Evolutionary conservation across 805 yeast genomes (phyloP).

Genomic region (Candida takata): DNA sequence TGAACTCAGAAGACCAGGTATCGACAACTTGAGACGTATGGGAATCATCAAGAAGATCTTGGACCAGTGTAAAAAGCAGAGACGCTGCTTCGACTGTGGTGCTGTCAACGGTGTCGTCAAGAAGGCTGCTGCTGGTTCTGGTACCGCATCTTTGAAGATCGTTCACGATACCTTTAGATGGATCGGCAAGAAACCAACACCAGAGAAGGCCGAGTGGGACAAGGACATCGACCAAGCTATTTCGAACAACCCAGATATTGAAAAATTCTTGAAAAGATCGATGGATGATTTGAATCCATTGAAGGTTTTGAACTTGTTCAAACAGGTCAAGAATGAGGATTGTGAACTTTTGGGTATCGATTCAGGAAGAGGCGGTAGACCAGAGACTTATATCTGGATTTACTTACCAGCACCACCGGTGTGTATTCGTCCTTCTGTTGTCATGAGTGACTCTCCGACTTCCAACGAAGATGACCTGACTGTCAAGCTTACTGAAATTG

Average conservation of each 20-base stretch:
- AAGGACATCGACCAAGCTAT: constrained; percentile 74
- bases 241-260: constrained; percentile 77
- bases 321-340: constrained; percentile 77
- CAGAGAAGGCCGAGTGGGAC: constrained; percentile 84
- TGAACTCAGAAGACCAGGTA: constrained; percentile 82
- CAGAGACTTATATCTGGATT: constrained; percentile 95
- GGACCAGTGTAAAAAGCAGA: constrained; percentile 93
- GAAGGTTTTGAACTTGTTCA: constrained; percentile 79
- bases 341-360: constrained; percentile 92
- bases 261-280: constrained; percentile 77
- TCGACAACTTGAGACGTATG: constrained; percentile 91
- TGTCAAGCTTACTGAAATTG: constrained; percentile 91
- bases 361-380: constrained; percentile 81
- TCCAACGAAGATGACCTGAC: constrained; percentile 97
- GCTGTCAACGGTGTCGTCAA: constrained; percentile 94
- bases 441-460: constrained; percentile 82
- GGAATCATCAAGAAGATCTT: constrained; percentile 70
- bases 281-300: constrained; percentile 93
- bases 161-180: constrained; percentile 95
- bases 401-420: constrained; percentile 98
- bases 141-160: constrained; percentile 89
- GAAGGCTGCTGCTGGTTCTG: constrained; percentile 87
- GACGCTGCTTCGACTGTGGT: constrained; percentile 83
- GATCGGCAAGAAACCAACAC: constrained; percentile 83
- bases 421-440: constrained; percentile 94